These are phyloP conservation scores for Venturiaceae sp. DNA, from an alignment of 2,329 filamentous ascomycete genomes.

Conservation along the genomic window DNA sequence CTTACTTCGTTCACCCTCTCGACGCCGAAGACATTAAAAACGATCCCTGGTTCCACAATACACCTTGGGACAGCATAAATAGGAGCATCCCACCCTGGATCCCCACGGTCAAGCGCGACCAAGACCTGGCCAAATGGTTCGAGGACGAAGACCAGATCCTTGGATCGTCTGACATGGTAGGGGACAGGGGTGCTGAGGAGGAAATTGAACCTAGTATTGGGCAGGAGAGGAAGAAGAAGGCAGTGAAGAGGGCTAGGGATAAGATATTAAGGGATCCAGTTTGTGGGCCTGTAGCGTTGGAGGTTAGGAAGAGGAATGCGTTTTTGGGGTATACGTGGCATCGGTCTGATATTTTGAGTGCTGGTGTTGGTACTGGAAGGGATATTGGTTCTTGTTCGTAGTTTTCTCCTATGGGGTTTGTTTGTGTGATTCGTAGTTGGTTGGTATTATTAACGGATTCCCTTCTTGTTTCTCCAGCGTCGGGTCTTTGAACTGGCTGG, in stretches of 20 bases:
- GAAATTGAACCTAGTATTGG: background rate
- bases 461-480: too few relatives aligned
- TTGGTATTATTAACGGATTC: too few relatives aligned
- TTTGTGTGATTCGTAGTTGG: too few relatives aligned
- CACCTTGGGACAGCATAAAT: conserved; percentile 71
- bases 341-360: background rate
- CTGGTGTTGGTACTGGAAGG: background rate
- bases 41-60: conserved; percentile 75
- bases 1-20: conserved; percentile 64
- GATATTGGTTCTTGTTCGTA: background rate
- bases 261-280: conserved; percentile 66
- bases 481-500: too few relatives aligned
- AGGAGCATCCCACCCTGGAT: conserved; percentile 66
- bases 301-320: conserved; percentile 69
- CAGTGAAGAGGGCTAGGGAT: conserved; percentile 69
- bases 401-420: too few relatives aligned
- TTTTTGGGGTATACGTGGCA: conserved; percentile 89
- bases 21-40: conserved; percentile 84
- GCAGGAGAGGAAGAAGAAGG: conserved; percentile 31
- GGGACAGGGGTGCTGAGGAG: background rate
- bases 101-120: conserved; percentile 51
- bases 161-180: background rate
- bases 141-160: conserved; percentile 66
- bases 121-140: conserved; percentile 69
- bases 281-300: conserved; percentile 59